A percentile compares a stretch with the other conserved stretches of the same genome.
These are phyloP conservation scores for Pistacia atlantica DNA, from an alignment of 345 rosid species.

Conservation along the genomic window DNA sequence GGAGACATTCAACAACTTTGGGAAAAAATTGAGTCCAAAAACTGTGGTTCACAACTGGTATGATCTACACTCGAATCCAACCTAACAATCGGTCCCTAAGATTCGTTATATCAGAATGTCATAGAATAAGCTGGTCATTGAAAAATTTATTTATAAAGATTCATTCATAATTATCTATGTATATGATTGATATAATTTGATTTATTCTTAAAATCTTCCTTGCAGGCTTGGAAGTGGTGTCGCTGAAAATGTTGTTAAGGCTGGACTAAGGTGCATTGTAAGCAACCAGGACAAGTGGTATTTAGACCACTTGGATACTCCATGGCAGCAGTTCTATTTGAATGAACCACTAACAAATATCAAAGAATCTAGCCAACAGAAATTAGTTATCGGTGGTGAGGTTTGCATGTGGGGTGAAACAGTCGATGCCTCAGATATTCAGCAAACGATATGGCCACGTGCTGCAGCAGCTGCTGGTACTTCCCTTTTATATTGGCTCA, in stretches of 20 bases:
- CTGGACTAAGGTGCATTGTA: conserved; percentile 69
- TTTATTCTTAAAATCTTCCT: not conserved
- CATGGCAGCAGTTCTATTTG: conserved; percentile 57
- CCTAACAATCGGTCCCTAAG: not conserved
- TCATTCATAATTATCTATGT: not conserved
- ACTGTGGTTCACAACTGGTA: conserved; percentile 84
- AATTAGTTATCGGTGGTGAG: conserved; percentile 71
- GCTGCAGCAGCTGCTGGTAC: conserved; percentile 87
- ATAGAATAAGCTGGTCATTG: not conserved
- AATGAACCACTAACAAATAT: conserved; percentile 65
- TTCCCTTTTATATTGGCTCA: not conserved
- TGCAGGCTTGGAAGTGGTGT: conserved; percentile 74
- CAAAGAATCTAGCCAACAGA: conserved; percentile 40
- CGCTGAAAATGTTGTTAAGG: conserved; percentile 53
- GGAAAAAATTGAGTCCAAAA: conserved; percentile 52
- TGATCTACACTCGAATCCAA: conserved; percentile 7
- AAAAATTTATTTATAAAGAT: not conserved
- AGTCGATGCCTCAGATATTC: conserved; percentile 60
- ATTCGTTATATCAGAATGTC: not conserved
- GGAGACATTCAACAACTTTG: conserved; percentile 78
- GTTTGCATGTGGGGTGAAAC: conserved; percentile 86
- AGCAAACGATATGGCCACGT: conserved; percentile 87
- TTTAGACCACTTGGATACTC: conserved; percentile 58
- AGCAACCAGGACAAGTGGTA: conserved; percentile 87
- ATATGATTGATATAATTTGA: conserved; percentile 4